These are phyloP conservation scores for Microsporum canis DNA, from an alignment of 2,329 filamentous ascomycete species.

Conservation along the genomic window DNA sequence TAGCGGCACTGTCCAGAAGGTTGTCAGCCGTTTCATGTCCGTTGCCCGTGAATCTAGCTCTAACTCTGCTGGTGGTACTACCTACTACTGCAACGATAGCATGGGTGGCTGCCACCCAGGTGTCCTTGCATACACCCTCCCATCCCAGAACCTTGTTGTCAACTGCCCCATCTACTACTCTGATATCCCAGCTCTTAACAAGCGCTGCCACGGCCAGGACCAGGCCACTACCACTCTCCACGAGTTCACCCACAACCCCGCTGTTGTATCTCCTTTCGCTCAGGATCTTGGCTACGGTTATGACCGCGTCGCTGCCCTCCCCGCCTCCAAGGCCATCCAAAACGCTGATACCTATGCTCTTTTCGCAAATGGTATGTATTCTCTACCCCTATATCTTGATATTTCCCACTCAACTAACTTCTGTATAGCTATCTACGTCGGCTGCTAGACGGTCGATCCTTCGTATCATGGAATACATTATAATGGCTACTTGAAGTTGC, in stretches of 20 bases:
- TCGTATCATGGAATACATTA: background rate
- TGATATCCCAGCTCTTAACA: conserved; percentile 38
- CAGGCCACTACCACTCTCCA: conserved; percentile 55
- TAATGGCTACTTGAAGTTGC: background rate
- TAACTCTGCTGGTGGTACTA: conserved; percentile 38
- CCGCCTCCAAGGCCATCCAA: conserved; percentile 41
- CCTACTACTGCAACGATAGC: conserved; percentile 50
- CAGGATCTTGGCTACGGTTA: conserved; percentile 51
- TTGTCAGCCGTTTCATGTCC: conserved; percentile 41
- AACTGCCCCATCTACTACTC: conserved; percentile 50
- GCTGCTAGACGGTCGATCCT: background rate
- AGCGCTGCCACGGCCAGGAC: conserved; percentile 52
- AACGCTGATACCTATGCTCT: conserved; percentile 55
- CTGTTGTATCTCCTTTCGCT: conserved; percentile 45
- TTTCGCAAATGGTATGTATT: conserved; percentile 39
- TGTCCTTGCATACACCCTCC: conserved; percentile 53
- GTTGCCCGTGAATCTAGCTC: conserved; percentile 48
- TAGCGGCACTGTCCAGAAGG: conserved; percentile 35
- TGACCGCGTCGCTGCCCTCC: conserved; percentile 36
- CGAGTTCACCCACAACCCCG: conserved; percentile 52
- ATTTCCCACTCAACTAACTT: background rate
- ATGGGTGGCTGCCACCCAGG: conserved; percentile 42
- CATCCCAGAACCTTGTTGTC: conserved; percentile 44
- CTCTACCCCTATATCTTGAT: background rate
- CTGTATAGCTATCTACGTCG: conserved; percentile 3